phyloP scores from a whole-genome alignment of 2,329 filamentous ascomycete species.

The Leptographium procerum region DNA sequence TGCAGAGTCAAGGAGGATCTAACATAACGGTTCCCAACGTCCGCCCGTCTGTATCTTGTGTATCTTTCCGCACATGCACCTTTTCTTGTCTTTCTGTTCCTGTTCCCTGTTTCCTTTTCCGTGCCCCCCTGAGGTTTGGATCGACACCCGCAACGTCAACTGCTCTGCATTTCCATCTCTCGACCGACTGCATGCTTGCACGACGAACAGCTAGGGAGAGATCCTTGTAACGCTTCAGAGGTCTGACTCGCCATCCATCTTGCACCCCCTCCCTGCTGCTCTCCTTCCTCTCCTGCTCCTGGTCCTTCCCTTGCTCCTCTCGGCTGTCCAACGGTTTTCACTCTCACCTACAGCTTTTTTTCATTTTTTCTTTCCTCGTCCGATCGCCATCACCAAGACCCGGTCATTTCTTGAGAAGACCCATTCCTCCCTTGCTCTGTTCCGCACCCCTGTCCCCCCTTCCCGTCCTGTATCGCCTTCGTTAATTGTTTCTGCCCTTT shows the following conservation, averaged over 20 bases:
- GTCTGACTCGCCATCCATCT: background rate
- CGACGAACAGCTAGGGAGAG: background rate
- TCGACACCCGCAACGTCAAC: background rate
- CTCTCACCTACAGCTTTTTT: background rate
- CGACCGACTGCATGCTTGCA: background rate
- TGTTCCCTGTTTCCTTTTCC: background rate
- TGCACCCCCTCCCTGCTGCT: background rate
- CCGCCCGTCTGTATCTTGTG: background rate
- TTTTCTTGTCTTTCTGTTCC: background rate
- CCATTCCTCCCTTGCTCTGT: background rate
- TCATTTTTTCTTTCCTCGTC: background rate
- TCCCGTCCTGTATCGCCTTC: background rate
- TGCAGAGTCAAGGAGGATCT: conserved; percentile 1
- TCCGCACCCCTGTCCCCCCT: background rate
- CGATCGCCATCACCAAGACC: background rate
- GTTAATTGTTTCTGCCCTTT: background rate
- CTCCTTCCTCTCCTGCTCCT: background rate
- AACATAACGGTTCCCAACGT: conserved; percentile 1
- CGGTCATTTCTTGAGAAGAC: background rate
- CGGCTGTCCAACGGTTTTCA: background rate
- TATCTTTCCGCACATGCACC: background rate
- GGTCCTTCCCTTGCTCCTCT: background rate
- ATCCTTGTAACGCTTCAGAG: background rate
- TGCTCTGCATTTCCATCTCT: background rate
- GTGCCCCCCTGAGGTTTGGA: background rate